Evolutionary conservation across 1,139 yeast species (phyloP), one percentile per base, ranked within the genome.

Genomic region (Lodderomyces oxycetoniae): DNA sequence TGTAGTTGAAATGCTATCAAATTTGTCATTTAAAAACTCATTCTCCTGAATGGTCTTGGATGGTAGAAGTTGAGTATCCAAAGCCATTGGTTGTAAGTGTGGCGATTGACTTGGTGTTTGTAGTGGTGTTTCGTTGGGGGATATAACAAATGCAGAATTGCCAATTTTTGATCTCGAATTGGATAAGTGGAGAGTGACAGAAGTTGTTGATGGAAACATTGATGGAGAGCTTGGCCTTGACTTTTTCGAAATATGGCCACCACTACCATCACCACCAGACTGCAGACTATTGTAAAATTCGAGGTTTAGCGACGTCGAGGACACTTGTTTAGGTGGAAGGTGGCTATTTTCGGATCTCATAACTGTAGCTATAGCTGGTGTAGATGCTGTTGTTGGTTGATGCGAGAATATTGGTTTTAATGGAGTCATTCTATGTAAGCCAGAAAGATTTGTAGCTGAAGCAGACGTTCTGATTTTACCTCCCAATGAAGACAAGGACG

Each of bases 101-200:
- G 74, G 74, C 23, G 70, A 61, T 35, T 66, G 71, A 17, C 58
- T 52, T n/a, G 74, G 74, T 0, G 74, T 67, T 29, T 51, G 52
- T 23, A 52, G 44, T 20, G 48, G 48, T 14, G 50, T 44, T 27
- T 45, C 53, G 39, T 35, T 44, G 30, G 44, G 54, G 5, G 44
- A 45, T 17, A 52, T 50, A 2, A 36, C 25, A 34, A 50, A 50
- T 4, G 35, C 34, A n/a, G 34, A 26, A 11, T 28, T 27, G 10
- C n/a, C 34, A 35, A 4, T 34, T 35, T 24, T 24, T 24, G 26
- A 24, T n/a, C 12, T 10, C 8, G 41, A 17, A 12, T 13, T 28
- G 10, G 17, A 30, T 19, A 34, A 12, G 17, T 32, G 16, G 30
- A 26, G 13, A 20, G 27, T 10, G 32, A 15, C 17, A 31, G 19